A percentile compares a stretch with the other conserved stretches of the same genome.
These are phyloP conservation scores for Calonectria multiphialidica DNA, from an alignment of 2,329 filamentous ascomycete genomes.

Conservation along the genomic window DNA sequence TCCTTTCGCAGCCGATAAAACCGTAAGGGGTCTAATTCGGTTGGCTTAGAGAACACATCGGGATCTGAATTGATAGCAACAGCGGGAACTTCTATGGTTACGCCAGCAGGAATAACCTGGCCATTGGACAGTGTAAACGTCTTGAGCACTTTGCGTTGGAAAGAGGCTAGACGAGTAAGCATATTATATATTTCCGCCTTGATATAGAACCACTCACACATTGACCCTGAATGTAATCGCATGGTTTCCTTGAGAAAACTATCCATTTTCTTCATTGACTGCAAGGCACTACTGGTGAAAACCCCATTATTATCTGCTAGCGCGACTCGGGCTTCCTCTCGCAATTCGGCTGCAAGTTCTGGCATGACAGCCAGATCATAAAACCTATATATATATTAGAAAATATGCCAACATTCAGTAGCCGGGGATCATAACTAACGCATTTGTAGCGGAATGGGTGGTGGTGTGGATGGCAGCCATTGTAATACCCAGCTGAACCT, in stretches of 20 bases:
- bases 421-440: constrained; percentile 49
- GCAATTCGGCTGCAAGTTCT: constrained; percentile 62
- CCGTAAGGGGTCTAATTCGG: constrained; percentile 58
- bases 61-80: constrained; percentile 53
- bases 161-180: too few relatives aligned
- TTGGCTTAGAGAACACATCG: constrained; percentile 45
- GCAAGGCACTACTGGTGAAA: constrained; percentile 49
- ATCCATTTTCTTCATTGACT: constrained; percentile 55
- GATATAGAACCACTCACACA: too few relatives aligned
- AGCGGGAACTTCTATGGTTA: constrained; percentile 55
- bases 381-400: too few relatives aligned
- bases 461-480: constrained; percentile 67
- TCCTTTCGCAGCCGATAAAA: constrained; percentile 55
- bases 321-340: constrained; percentile 61
- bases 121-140: constrained; percentile 67
- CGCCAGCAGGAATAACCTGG: constrained; percentile 59
- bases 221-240: constrained; percentile 43
- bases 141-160: constrained; percentile 63
- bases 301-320: constrained; percentile 50
- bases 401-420: too few relatives aligned
- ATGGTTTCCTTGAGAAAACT: constrained; percentile 55
- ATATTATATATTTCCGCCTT: too few relatives aligned
- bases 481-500: constrained; percentile 56
- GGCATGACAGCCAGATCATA: constrained; percentile 65
- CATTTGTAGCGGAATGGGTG: constrained; percentile 58